Evolutionary conservation across 164 flowering plant genomes (phyloP).

Genomic region (Houttuynia cordata): DNA sequence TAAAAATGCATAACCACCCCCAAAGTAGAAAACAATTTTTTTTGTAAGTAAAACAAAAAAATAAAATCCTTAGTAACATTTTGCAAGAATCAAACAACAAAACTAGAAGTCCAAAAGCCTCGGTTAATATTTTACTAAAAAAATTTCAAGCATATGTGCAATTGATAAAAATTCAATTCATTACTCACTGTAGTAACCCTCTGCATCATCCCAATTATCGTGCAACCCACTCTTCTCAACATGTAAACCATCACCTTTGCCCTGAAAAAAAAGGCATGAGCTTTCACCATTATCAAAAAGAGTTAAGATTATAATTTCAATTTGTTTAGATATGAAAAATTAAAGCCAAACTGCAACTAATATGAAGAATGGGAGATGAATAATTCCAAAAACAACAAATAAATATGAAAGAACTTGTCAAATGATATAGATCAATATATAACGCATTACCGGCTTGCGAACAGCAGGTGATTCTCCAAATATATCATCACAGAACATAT

Average conservation of each 20-base stretch:
- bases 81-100: neutral
- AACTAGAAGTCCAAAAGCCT: neutral
- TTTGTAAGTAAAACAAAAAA: neutral
- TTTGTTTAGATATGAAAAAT: neutral
- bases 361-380: too few relatives aligned
- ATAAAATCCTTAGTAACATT: neutral
- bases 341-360: neutral
- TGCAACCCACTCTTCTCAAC: constrained; percentile 76
- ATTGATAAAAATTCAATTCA: neutral
- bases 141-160: neutral
- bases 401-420: neutral
- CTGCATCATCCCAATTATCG: constrained; percentile 99
- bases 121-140: neutral
- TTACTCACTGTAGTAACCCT: constrained; percentile 92
- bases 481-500: constrained; percentile 89
- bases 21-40: neutral
- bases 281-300: neutral
- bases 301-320: neutral
- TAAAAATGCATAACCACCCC: neutral
- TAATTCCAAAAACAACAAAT: too few relatives aligned
- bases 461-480: constrained; percentile 94
- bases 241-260: constrained; percentile 57
- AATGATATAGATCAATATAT: neutral
- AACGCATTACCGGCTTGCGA: constrained; percentile 43
- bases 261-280: constrained; percentile 26